Percentiles rank a stretch among this genome's conserved stretches.
Conservation (phyloP, 371 early-diverging fungal species). For the Mortierella sp. region DNA sequence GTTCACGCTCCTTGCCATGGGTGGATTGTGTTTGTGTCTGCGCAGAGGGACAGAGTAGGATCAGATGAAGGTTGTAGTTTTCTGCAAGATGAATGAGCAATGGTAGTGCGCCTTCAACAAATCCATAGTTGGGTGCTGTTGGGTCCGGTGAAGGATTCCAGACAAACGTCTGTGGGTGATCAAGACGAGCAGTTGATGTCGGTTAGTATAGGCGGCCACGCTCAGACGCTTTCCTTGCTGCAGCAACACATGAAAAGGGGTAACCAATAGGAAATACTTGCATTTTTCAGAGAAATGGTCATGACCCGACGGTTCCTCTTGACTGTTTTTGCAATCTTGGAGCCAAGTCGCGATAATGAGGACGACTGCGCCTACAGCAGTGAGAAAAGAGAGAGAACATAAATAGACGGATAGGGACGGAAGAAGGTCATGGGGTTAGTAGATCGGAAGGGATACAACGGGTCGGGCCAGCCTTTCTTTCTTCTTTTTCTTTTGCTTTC, state of each 20-base stretch:
- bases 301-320: slow-evolving; percentile 50
- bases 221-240: too few relatives aligned
- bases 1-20: slow-evolving; percentile 31
- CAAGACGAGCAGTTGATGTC: neutral
- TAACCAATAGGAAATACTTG: too few relatives aligned
- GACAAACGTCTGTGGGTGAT: slow-evolving; percentile 55
- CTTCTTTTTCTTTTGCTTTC: slow-evolving; percentile 4
- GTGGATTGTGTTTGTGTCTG: slow-evolving; percentile 1
- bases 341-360: slow-evolving; percentile 50
- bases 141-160: slow-evolving; percentile 73
- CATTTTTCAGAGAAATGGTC: slow-evolving; percentile 53
- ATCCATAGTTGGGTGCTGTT: slow-evolving; percentile 63
- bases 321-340: slow-evolving; percentile 49
- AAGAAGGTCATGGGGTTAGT: neutral
- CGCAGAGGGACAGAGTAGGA: slow-evolving; percentile 51
- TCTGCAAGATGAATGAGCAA: slow-evolving; percentile 55
- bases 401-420: neutral
- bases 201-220: neutral
- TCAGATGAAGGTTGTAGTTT: slow-evolving; percentile 58
- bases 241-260: too few relatives aligned
- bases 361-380: slow-evolving; percentile 32
- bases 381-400: neutral
- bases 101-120: slow-evolving; percentile 57
- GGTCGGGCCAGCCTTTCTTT: too few relatives aligned
- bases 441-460: neutral